A percentile compares a stretch with the other conserved stretches of the same genome.
These are phyloP conservation scores for Cephalotrichum gorgonifer DNA, from an alignment of 2,329 filamentous ascomycete species.

Conservation along the genomic window DNA sequence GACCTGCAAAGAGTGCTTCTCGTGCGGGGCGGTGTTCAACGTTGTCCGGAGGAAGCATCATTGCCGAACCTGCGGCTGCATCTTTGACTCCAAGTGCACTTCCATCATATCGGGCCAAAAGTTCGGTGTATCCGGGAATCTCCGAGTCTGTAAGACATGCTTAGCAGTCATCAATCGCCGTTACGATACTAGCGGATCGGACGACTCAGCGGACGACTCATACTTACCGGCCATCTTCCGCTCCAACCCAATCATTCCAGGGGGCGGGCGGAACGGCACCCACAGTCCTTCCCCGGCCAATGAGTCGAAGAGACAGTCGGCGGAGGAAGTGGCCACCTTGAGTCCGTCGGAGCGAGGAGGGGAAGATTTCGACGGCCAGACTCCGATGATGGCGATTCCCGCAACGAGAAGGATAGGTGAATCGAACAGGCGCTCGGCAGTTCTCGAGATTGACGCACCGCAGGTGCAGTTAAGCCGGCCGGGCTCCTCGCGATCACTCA, in stretches of 20 bases:
- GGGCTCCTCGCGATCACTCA: slow-evolving; percentile 84
- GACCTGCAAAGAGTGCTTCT: slow-evolving; percentile 93
- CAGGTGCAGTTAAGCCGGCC: slow-evolving; percentile 77
- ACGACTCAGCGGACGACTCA: slow-evolving; percentile 73
- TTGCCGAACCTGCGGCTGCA: slow-evolving; percentile 92
- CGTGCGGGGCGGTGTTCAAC: slow-evolving; percentile 81
- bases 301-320: not conserved
- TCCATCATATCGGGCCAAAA: slow-evolving; percentile 77
- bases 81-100: slow-evolving; percentile 95
- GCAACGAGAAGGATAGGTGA: slow-evolving; percentile 57
- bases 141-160: slow-evolving; percentile 89
- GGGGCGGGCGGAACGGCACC: not conserved
- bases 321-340: slow-evolving; percentile 5
- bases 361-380: slow-evolving; percentile 41
- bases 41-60: slow-evolving; percentile 95
- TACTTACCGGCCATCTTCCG: slow-evolving; percentile 57
- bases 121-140: slow-evolving; percentile 75
- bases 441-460: slow-evolving; percentile 81
- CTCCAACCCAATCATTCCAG: slow-evolving; percentile 25
- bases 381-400: slow-evolving; percentile 62
- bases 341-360: slow-evolving; percentile 17
- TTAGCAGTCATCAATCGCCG: slow-evolving; percentile 83
- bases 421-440: slow-evolving; percentile 74
- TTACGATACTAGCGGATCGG: slow-evolving; percentile 76
- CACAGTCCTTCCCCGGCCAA: not conserved